Base-by-base conservation (phyloP, 441 rosid genomes). In the Aquilaria agallochum region DNA sequence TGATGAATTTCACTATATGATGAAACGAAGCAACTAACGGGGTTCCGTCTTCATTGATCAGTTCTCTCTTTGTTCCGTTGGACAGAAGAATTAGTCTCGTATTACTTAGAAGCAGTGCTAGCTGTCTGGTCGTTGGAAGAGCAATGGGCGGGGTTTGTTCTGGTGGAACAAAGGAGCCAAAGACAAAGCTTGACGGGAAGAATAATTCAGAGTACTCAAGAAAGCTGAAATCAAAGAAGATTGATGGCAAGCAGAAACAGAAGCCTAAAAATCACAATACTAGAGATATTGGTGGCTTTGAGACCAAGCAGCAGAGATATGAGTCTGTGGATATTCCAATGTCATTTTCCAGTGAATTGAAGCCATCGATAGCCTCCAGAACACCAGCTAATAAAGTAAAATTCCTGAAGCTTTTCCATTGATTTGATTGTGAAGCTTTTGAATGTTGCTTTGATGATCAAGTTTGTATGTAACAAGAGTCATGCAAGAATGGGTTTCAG, bases 111-210 rank as follows among this genome's bases (percentile, higher is more conserved):
- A 40, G 45, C 9, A 40, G 45, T 6, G 45, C 9, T 40, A 20
- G 27, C 27, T 20, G 27, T 20, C 27, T 20, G 27, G 27, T 20
- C 27, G 27, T 11, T 47, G 53, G 36, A 64, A 27, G 62, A 63
- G 74, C 36, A 67, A 91, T 91, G 97, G 97, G 97, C 53, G 83
- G 68, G 59, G 90, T 74, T 73, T 92, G 89, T 67, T 70, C 98
- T 2, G 74, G 77, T 50, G 94, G 83, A 46, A 67, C 75, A 8
- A 72, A 71, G 51, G 60, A 56, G 50, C 59, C 47, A 56, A 69
- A 49, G 61, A 59, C 31, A 15, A 77, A 73, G 54, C 64, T 68
- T 55, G 71, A 69, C 50, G 70, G 56, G 65, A 74, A 75, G 72
- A 63, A 68, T 49, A 73, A 60, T 4, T 46, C 54, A 15, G 79